phyloP scores from a whole-genome alignment of 2,329 filamentous ascomycete species.

The Ophiostoma sp. region DNA sequence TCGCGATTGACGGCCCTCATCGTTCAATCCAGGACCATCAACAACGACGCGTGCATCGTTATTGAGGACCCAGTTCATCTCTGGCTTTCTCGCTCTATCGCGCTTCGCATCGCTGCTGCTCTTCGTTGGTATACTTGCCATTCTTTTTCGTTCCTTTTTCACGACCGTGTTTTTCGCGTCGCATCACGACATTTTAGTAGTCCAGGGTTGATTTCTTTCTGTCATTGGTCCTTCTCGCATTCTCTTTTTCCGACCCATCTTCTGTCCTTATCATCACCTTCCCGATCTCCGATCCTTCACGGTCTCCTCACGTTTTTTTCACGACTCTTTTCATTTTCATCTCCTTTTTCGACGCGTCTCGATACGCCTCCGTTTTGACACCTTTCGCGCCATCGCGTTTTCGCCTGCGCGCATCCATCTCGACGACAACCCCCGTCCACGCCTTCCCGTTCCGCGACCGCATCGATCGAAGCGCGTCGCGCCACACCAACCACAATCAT shows the following conservation, averaged over 20 bases:
- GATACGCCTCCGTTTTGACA: background rate
- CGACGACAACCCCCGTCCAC: background rate
- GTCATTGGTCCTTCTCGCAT: background rate
- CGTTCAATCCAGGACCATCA: background rate
- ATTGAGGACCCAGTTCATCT: background rate
- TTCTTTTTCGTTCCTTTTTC: background rate
- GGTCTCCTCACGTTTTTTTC: constrained; percentile 1
- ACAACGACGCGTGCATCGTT: constrained; percentile 10
- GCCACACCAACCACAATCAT: constrained; percentile 55
- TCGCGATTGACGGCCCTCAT: constrained; percentile 5
- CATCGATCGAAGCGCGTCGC: constrained; percentile 6
- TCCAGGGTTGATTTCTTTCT: constrained; percentile 12
- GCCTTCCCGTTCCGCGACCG: background rate
- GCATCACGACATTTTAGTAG: background rate
- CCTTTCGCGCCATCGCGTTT: background rate
- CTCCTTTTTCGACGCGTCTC: constrained; percentile 9
- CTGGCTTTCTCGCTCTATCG: background rate
- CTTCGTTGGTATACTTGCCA: background rate
- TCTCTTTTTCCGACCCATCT: background rate
- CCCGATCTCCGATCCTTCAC: background rate
- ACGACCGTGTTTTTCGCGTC: constrained; percentile 15
- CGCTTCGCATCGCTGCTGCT: background rate
- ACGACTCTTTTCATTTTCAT: background rate
- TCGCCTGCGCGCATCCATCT: background rate
- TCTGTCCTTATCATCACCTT: constrained; percentile 5